phyloP scores from a whole-genome alignment of 1,284 basidiomycete species.

The Ceratobasidium sp. region DNA sequence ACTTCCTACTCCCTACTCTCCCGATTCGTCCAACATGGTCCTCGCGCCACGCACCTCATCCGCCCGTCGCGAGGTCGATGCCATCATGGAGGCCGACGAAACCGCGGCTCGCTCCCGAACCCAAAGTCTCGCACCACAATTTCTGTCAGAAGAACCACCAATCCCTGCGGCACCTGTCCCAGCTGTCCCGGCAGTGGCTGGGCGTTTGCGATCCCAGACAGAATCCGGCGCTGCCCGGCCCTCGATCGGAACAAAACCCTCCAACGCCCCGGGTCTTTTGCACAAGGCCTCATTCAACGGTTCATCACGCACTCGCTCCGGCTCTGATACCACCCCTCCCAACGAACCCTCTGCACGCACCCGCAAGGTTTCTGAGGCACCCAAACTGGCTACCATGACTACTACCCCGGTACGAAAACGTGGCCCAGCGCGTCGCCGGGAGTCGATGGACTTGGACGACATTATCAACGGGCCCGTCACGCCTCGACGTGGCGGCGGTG shows the following conservation, averaged over 20 bases:
- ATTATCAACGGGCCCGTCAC: constrained; percentile 59
- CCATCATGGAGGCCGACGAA: constrained; percentile 60
- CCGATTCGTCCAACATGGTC: constrained; percentile 7
- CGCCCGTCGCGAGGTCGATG: constrained; percentile 62
- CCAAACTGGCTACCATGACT: constrained; percentile 26
- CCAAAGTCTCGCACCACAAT: constrained; percentile 48
- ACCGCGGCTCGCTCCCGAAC: constrained; percentile 44
- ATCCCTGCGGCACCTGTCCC: constrained; percentile 24
- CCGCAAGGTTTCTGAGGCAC: constrained; percentile 36
- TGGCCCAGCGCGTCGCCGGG: constrained; percentile 59
- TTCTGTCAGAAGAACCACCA: constrained; percentile 43
- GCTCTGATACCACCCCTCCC: constrained; percentile 30
- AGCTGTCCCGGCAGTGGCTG: constrained; percentile 23
- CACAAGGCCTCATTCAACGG: constrained; percentile 36
- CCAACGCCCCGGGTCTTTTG: constrained; percentile 25
- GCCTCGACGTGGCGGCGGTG: constrained; percentile 57
- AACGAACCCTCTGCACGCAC: constrained; percentile 22
- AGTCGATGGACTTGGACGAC: constrained; percentile 74
- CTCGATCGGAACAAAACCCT: constrained; percentile 19
- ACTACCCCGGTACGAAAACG: constrained; percentile 48
- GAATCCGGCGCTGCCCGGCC: constrained; percentile 40
- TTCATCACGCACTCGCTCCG: constrained; percentile 18
- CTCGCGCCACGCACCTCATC: constrained; percentile 2
- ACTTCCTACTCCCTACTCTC: constrained; percentile 26
- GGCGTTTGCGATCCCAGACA: constrained; percentile 47